Base-by-base conservation (phyloP, 805 yeast genomes). In the Pichia paraexigua region DNA sequence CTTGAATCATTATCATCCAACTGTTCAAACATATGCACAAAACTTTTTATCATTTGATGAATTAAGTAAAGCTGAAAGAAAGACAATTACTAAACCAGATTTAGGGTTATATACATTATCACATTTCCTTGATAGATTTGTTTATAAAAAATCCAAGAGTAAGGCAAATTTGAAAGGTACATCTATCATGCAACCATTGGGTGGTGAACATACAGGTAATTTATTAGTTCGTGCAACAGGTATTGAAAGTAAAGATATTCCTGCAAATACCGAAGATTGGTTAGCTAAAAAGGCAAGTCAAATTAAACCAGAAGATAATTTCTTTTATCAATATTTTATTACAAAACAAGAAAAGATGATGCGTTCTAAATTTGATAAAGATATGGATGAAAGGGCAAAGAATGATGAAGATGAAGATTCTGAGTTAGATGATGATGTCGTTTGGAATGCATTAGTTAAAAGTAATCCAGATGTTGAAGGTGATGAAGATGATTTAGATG, bases 141-240 rank as follows among this genome's bases (percentile, higher is more conserved):
- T 94, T 41, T 94, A 94, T 73, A 85, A 88, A 70, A 89, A 90
- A 66, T 88, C 97, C 46, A 89, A 88, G 71, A 85, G 81, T 60
- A 87, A 85, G 67, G 74, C 82, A 20, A 66, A 73, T 35, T 71
- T 83, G n/a, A 83, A 86, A 65, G 98, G 98, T 62, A 74, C 85
- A 5, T 89, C 97, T 43, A 91, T 94, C 64, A 94, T 94, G 98
- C 99, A 94, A 74, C 98, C 99, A 47, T 74, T 94, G 57, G 90
- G 95, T 44, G 97, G 97, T 56, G 76, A 82, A 1, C 86, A 84
- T 56, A 83, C 87, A 21, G 87, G 86, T 11, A 71, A 83, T 5
- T 69, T 85, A 49, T 73, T 86, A 58, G 87, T 86, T 13, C 82
- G 74, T 60, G 80, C 88, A n/a, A 78, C 87, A 6, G 63, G 59